Conservation (phyloP, 2,329 filamentous ascomycete species). For the Trematosphaeria pertusa region DNA sequence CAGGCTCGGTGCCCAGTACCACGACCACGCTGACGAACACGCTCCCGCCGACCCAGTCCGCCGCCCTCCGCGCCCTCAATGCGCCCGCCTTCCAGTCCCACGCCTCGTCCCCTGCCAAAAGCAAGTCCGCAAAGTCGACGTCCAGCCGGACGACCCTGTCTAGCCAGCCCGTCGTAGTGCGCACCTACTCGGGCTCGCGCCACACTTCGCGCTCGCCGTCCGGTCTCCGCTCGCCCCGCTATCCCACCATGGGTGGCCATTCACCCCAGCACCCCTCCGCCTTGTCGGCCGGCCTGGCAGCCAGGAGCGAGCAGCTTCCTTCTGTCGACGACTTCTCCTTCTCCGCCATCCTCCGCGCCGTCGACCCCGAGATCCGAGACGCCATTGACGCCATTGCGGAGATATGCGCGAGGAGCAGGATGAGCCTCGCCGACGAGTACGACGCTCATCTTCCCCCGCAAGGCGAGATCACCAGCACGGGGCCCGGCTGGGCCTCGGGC, state of each 20-base stretch:
- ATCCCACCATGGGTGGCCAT: slow-evolving; percentile 39
- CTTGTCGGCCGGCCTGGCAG: slow-evolving; percentile 39
- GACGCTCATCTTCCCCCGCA: slow-evolving; percentile 67
- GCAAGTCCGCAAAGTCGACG: slow-evolving; percentile 46
- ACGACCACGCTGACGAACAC: slow-evolving; percentile 47
- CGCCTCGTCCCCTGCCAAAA: slow-evolving; percentile 35
- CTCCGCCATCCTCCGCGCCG: slow-evolving; percentile 61
- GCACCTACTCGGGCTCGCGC: slow-evolving; percentile 48
- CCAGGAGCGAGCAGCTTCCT: slow-evolving; percentile 46
- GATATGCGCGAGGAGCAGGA: slow-evolving; percentile 66
- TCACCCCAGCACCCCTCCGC: slow-evolving; percentile 28
- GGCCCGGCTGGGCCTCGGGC: slow-evolving; percentile 36
- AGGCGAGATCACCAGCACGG: slow-evolving; percentile 58
- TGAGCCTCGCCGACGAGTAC: slow-evolving; percentile 69
- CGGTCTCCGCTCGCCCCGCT: slow-evolving; percentile 40
- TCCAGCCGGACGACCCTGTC: slow-evolving; percentile 48
- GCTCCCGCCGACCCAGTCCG: slow-evolving; percentile 45
- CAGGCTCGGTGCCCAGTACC: slow-evolving; percentile 43
- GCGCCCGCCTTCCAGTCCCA: slow-evolving; percentile 44
- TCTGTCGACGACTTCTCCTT: slow-evolving; percentile 63
- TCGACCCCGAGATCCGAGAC: slow-evolving; percentile 64
- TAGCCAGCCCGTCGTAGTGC: slow-evolving; percentile 54
- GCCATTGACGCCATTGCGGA: slow-evolving; percentile 69
- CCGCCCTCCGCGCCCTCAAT: slow-evolving; percentile 48
- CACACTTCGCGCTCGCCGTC: slow-evolving; percentile 43